These are phyloP conservation scores for Fusarium agapanthi DNA, from an alignment of 2,329 filamentous ascomycete species.

Conservation along the genomic window DNA sequence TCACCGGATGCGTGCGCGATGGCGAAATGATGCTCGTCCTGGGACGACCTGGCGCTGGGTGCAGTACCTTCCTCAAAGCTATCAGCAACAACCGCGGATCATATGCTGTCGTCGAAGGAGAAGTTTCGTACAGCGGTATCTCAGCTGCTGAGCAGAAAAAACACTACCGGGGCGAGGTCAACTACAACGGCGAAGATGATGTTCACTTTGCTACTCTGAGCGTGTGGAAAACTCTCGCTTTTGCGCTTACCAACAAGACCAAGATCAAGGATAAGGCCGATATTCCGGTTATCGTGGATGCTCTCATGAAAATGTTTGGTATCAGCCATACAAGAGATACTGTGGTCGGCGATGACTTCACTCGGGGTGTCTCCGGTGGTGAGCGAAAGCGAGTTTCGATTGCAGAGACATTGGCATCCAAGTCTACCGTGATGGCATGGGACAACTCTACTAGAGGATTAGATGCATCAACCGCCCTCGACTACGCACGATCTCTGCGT, in stretches of 20 bases:
- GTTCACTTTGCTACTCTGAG: slow-evolving; percentile 77
- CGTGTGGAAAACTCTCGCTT: slow-evolving; percentile 80
- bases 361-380: slow-evolving; percentile 79
- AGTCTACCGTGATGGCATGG: slow-evolving; percentile 78
- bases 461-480: slow-evolving; percentile 80
- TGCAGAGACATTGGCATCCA: slow-evolving; percentile 78
- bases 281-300: slow-evolving; percentile 74
- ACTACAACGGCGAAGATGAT: slow-evolving; percentile 82
- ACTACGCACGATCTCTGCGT: slow-evolving; percentile 75
- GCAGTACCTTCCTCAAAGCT: slow-evolving; percentile 79
- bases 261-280: slow-evolving; percentile 70
- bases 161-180: slow-evolving; percentile 77
- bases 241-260: slow-evolving; percentile 79
- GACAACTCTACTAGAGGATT: slow-evolving; percentile 84
- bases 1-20: slow-evolving; percentile 48
- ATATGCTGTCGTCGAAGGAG: slow-evolving; percentile 73
- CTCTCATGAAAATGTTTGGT: slow-evolving; percentile 79
- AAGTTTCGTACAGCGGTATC: slow-evolving; percentile 77
- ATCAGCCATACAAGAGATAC: slow-evolving; percentile 80
- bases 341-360: slow-evolving; percentile 75
- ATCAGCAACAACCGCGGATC: slow-evolving; percentile 74
- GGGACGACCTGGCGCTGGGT: slow-evolving; percentile 77
- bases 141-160: slow-evolving; percentile 72
- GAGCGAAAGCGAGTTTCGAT: slow-evolving; percentile 84
- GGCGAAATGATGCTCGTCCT: slow-evolving; percentile 57